Evolutionary conservation across 768 basidiomycete species (phyloP).

Genomic region (Clitopilus passeckerianus): DNA sequence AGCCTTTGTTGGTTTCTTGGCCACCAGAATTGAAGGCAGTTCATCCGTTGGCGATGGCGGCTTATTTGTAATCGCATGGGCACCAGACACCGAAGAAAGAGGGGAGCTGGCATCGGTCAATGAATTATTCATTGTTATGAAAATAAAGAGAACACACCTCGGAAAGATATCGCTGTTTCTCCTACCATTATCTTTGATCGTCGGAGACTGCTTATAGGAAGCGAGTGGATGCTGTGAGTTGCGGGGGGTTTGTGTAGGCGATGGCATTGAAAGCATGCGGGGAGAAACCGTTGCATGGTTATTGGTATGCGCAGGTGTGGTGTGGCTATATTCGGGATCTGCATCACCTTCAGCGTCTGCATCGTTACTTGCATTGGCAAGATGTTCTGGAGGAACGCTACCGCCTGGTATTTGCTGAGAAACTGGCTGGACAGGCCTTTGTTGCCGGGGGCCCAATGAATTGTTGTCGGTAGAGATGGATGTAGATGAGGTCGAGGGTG

Average conservation of each 20-base stretch:
- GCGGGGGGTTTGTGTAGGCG: background rate
- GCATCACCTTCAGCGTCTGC: conserved; percentile 31
- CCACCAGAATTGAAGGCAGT: conserved; percentile 27
- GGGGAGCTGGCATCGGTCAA: conserved; percentile 4
- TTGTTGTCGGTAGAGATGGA: conserved; percentile 6
- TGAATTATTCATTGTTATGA: background rate
- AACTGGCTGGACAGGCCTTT: too few relatives aligned
- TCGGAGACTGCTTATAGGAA: background rate
- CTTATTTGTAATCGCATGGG: background rate
- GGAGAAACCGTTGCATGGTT: background rate
- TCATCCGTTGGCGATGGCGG: conserved; percentile 6
- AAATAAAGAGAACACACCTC: background rate
- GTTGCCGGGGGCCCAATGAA: too few relatives aligned
- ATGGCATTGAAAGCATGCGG: background rate
- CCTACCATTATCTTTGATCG: background rate
- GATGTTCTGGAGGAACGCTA: background rate
- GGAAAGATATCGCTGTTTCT: background rate
- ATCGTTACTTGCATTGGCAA: conserved; percentile 13
- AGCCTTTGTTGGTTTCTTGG: conserved; percentile 8
- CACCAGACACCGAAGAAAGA: conserved; percentile 5
- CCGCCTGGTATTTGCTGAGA: background rate
- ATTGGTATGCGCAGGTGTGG: background rate
- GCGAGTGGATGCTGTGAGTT: background rate
- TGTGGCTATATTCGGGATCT: conserved; percentile 24
- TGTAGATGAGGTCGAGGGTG: conserved; percentile 25